These are phyloP conservation scores for Phaeosphaeriaceae sp. DNA, from an alignment of 2,329 filamentous ascomycete species.

Conservation along the genomic window DNA sequence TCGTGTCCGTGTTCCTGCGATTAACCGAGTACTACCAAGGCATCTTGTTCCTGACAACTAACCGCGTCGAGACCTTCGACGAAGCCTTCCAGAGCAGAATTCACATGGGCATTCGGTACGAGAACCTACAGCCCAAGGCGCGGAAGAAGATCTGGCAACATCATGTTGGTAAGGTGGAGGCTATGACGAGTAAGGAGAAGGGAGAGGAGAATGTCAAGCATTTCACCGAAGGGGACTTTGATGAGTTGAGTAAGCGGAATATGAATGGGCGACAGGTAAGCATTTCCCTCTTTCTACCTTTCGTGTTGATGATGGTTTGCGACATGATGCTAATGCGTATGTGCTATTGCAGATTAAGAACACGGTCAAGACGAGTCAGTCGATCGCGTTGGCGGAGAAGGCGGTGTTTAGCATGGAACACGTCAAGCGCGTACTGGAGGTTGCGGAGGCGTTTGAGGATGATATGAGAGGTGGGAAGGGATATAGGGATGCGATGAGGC, in stretches of 20 bases:
- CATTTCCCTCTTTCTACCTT: constrained; percentile 4
- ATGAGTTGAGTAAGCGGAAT: constrained; percentile 70
- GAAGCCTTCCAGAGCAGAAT: constrained; percentile 90
- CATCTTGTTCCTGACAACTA: constrained; percentile 88
- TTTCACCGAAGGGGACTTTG: constrained; percentile 73
- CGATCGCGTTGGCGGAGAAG: constrained; percentile 78
- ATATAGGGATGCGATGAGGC: constrained; percentile 84
- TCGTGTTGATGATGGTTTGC: neutral
- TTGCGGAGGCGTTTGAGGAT: constrained; percentile 81
- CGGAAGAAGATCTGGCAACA: constrained; percentile 83
- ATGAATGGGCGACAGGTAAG: constrained; percentile 72
- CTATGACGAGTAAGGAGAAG: constrained; percentile 59
- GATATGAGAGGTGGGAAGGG: constrained; percentile 83
- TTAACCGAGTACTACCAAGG: constrained; percentile 92
- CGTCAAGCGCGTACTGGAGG: constrained; percentile 82
- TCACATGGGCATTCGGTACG: constrained; percentile 84
- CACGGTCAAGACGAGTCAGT: constrained; percentile 81
- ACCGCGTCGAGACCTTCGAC: constrained; percentile 87
- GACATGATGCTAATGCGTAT: constrained; percentile 18
- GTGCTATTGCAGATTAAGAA: constrained; percentile 80
- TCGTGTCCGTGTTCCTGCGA: constrained; percentile 87
- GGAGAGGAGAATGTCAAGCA: constrained; percentile 50
- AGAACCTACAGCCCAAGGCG: constrained; percentile 74
- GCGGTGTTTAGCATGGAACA: constrained; percentile 78
- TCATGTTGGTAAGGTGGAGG: constrained; percentile 77